Evolutionary conservation across 208 protist species (phyloP).

Genomic region (Trypanosoma avium): DNA sequence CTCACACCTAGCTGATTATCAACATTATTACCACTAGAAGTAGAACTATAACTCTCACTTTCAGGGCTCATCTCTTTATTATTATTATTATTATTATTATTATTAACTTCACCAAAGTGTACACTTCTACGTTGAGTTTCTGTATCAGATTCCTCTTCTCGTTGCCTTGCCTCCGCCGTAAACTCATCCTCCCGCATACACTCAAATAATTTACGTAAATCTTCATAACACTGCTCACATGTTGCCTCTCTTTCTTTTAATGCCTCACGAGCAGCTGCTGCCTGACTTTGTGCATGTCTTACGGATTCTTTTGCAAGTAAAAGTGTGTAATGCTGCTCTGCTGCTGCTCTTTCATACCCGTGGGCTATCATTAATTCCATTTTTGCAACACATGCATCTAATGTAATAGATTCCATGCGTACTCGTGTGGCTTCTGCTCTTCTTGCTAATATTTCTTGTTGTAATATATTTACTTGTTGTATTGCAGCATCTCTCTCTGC

Average conservation of each 20-base stretch:
- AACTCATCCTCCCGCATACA: constrained; percentile 19
- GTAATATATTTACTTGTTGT: background rate
- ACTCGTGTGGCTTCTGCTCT: constrained; percentile 10
- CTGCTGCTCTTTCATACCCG: constrained; percentile 9
- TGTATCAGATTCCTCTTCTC: constrained; percentile 9
- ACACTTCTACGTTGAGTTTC: background rate
- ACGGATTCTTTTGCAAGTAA: constrained; percentile 9
- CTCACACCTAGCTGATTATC: too few species aligned
- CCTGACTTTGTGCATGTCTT: constrained; percentile 16
- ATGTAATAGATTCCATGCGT: constrained; percentile 7
- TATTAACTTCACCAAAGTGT: background rate
- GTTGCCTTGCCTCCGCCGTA: constrained; percentile 1
- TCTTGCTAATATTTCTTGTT: background rate
- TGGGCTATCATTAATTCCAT: constrained; percentile 3
- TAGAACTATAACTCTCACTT: background rate
- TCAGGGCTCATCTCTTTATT: background rate
- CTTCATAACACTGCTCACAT: constrained; percentile 15
- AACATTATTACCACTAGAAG: background rate
- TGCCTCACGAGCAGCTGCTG: background rate
- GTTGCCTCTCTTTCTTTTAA: constrained; percentile 14
- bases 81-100: background rate
- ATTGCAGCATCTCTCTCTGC: constrained; percentile 25
- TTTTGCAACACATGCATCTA: constrained; percentile 17
- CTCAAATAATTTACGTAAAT: constrained; percentile 15
- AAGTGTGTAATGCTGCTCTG: constrained; percentile 15